phyloP scores from a whole-genome alignment of 2,329 filamentous ascomycete species.

The Beauveria rudraprayagi region DNA sequence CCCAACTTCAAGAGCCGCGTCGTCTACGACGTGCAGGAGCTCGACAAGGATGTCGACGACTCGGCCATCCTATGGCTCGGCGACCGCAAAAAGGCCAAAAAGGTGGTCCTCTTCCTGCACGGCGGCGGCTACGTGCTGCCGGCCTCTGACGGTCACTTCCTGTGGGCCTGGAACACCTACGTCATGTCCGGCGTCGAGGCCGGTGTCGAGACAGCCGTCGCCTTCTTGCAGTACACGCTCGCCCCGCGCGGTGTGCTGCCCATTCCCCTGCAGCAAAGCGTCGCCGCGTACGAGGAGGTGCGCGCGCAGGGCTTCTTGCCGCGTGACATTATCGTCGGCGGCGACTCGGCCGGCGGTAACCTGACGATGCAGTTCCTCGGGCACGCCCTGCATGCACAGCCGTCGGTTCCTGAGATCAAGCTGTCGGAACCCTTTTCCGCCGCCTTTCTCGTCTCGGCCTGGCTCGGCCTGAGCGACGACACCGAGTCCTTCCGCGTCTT shows the following conservation, averaged over 20 bases:
- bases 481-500: neutral
- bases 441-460: slow-evolving; percentile 24
- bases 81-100: slow-evolving; percentile 18
- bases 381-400: slow-evolving; percentile 23
- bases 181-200: slow-evolving; percentile 15
- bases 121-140: slow-evolving; percentile 22
- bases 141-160: slow-evolving; percentile 17
- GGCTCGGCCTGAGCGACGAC: slow-evolving; percentile 12
- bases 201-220: slow-evolving; percentile 22
- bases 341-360: slow-evolving; percentile 27
- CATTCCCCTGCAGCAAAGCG: slow-evolving; percentile 24
- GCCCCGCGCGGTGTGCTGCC: slow-evolving; percentile 23
- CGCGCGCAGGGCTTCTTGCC: slow-evolving; percentile 22
- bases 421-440: slow-evolving; percentile 20
- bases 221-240: slow-evolving; percentile 28
- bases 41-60: slow-evolving; percentile 12
- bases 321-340: slow-evolving; percentile 24
- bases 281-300: slow-evolving; percentile 23
- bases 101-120: slow-evolving; percentile 23
- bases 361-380: slow-evolving; percentile 22
- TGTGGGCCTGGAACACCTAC: slow-evolving; percentile 22
- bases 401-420: slow-evolving; percentile 12
- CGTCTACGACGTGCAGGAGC: slow-evolving; percentile 15
- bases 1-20: slow-evolving; percentile 13
- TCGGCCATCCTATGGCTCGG: slow-evolving; percentile 22